phyloP scores from a whole-genome alignment of 495 filamentous ascomycete genomes.

The Neurospora tetrasperma region DNA sequence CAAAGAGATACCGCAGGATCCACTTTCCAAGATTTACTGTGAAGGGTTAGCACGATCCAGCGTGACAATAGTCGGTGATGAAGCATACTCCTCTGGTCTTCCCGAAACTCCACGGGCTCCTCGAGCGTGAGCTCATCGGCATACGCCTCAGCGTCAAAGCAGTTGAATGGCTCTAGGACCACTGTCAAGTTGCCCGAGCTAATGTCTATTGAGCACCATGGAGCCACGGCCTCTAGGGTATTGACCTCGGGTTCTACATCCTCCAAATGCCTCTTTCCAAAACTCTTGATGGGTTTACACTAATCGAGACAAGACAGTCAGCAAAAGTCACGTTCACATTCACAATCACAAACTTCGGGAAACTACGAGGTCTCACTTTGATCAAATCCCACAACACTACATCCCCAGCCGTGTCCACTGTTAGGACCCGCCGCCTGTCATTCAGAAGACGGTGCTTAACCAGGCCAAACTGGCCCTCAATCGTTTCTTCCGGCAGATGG shows the following conservation, averaged over 20 bases:
- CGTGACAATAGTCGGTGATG: neutral
- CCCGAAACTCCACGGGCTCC: conserved; percentile 67
- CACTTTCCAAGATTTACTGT: conserved; percentile 90
- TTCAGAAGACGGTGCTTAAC: conserved; percentile 91
- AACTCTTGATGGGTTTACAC: conserved; percentile 77
- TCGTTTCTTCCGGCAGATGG: conserved; percentile 69
- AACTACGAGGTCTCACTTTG: conserved; percentile 40
- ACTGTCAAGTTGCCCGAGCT: conserved; percentile 84
- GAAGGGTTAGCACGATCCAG: conserved; percentile 4
- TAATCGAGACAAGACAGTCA: conserved; percentile 23
- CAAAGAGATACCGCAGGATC: conserved; percentile 89
- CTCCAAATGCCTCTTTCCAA: conserved; percentile 87
- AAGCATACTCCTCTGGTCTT: conserved; percentile 85
- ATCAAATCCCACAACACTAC: conserved; percentile 95
- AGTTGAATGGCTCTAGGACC: conserved; percentile 86
- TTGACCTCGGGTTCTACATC: conserved; percentile 84
- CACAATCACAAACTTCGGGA: neutral
- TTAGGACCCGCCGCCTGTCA: conserved; percentile 79
- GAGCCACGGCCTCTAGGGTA: conserved; percentile 75
- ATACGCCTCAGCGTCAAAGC: conserved; percentile 96
- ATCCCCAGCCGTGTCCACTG: conserved; percentile 88
- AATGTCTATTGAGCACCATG: conserved; percentile 93
- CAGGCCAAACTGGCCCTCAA: conserved; percentile 90
- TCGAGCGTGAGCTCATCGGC: conserved; percentile 72
- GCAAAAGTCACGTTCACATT: neutral